Evolutionary conservation across 768 basidiomycete genomes (phyloP).

Genomic region (Cystobasidium tubakii): DNA sequence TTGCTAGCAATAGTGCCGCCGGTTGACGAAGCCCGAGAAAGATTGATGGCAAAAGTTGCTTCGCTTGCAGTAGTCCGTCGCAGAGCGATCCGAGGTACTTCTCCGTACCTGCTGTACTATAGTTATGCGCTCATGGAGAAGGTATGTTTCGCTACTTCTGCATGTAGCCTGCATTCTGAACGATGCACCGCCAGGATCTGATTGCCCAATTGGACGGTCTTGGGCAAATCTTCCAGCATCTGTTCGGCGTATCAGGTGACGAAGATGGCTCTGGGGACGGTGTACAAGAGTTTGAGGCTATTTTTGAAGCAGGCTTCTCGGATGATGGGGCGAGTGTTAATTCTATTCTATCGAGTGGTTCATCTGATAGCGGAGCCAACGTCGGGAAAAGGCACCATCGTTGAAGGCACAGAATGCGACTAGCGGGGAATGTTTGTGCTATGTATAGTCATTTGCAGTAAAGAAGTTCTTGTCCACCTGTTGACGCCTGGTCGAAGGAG

Average conservation of each 20-base stretch:
- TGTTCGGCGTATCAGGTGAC: slow-evolving; percentile 66
- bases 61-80: slow-evolving; percentile 80
- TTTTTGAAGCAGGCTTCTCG: slow-evolving; percentile 23
- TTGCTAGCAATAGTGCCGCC: slow-evolving; percentile 60
- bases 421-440: background rate
- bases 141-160: slow-evolving; percentile 35
- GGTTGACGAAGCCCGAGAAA: slow-evolving; percentile 73
- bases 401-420: background rate
- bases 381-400: background rate
- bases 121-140: slow-evolving; percentile 83
- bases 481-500: background rate
- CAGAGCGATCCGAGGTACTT: slow-evolving; percentile 70
- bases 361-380: background rate
- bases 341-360: background rate
- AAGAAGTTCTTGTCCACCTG: background rate
- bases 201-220: slow-evolving; percentile 79
- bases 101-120: slow-evolving; percentile 76
- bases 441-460: background rate
- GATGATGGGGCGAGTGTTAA: background rate
- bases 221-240: slow-evolving; percentile 72
- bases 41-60: slow-evolving; percentile 75
- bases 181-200: slow-evolving; percentile 56
- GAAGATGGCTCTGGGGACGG: slow-evolving; percentile 10
- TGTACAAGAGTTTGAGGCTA: slow-evolving; percentile 37
- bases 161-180: background rate